Evolutionary conservation across 257 asterid species (phyloP).

Genomic region (Solanum megistacrolobum): DNA sequence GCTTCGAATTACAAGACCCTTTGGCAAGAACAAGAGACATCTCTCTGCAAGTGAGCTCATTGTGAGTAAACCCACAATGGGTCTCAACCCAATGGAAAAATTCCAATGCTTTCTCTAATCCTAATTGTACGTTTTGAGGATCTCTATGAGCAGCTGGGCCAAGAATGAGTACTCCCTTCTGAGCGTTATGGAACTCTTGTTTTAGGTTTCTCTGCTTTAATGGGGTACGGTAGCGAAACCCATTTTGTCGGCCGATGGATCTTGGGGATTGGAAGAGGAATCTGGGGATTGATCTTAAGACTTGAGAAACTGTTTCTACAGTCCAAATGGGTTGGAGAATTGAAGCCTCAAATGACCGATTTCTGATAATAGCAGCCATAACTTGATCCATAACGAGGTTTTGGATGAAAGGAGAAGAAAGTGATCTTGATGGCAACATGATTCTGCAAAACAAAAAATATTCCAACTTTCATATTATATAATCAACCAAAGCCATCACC

Average conservation of each 20-base stretch:
- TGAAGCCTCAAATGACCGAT: constrained; percentile 44
- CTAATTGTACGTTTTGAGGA: constrained; percentile 44
- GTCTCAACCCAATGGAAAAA: constrained; percentile 77
- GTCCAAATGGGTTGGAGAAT: constrained; percentile 33
- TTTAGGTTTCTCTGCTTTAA: constrained; percentile 57
- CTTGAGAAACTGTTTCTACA: constrained; percentile 46
- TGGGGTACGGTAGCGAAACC: constrained; percentile 73
- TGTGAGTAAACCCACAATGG: constrained; percentile 47
- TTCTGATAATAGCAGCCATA: constrained; percentile 48
- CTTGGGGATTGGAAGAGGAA: constrained; percentile 61
- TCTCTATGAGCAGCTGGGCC: constrained; percentile 87
- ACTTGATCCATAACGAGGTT: constrained; percentile 33
- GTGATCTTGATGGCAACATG: constrained; percentile 14
- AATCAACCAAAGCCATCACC: too few species aligned
- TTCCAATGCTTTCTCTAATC: constrained; percentile 68
- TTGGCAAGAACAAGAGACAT: constrained; percentile 75
- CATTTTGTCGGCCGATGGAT: constrained; percentile 73
- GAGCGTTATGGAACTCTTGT: constrained; percentile 33
- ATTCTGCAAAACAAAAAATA: not conserved
- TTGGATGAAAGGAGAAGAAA: not conserved
- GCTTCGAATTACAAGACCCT: constrained; percentile 46
- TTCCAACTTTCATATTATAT: not conserved
- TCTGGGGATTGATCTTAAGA: constrained; percentile 61
- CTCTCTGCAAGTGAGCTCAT: constrained; percentile 70
- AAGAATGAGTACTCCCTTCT: constrained; percentile 44